Conservation (phyloP, 768 basidiomycete genomes). For the Lactarius psammicola region DNA sequence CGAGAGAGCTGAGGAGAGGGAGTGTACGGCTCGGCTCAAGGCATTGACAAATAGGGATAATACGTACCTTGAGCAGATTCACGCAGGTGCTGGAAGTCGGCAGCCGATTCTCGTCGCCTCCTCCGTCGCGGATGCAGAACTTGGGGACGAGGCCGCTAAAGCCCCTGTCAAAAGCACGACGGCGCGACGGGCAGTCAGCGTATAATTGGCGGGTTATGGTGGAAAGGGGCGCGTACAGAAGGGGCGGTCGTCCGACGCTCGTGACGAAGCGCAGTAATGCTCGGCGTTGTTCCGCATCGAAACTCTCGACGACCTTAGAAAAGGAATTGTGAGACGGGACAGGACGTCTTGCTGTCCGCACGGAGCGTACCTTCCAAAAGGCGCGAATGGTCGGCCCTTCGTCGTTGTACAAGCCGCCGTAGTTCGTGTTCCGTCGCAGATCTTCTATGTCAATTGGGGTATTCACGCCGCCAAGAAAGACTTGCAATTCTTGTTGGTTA, state of each 20-base stretch:
- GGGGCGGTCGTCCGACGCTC: slow-evolving; percentile 84
- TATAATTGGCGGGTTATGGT: background rate
- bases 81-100: slow-evolving; percentile 86
- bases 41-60: background rate
- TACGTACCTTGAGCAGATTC: slow-evolving; percentile 83
- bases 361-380: slow-evolving; percentile 75
- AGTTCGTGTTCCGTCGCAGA: slow-evolving; percentile 69
- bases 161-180: slow-evolving; percentile 49
- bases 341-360: background rate
- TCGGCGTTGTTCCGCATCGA: slow-evolving; percentile 77
- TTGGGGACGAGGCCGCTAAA: slow-evolving; percentile 86
- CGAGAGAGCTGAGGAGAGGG: slow-evolving; percentile 55
- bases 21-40: background rate
- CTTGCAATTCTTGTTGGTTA: slow-evolving; percentile 93
- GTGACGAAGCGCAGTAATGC: slow-evolving; percentile 88
- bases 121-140: slow-evolving; percentile 84
- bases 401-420: slow-evolving; percentile 77
- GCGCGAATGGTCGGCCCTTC: slow-evolving; percentile 65
- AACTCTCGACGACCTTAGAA: slow-evolving; percentile 66
- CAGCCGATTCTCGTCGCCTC: slow-evolving; percentile 65
- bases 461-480: slow-evolving; percentile 86
- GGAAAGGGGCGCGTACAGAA: slow-evolving; percentile 54
- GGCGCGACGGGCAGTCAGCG: background rate
- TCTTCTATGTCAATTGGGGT: slow-evolving; percentile 84
- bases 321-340: slow-evolving; percentile 11